A percentile compares a stretch with the other conserved stretches of the same genome.
Evolutionary conservation across 2,329 filamentous ascomycete species (phyloP).

Genomic region (Whalleya microplaca): DNA sequence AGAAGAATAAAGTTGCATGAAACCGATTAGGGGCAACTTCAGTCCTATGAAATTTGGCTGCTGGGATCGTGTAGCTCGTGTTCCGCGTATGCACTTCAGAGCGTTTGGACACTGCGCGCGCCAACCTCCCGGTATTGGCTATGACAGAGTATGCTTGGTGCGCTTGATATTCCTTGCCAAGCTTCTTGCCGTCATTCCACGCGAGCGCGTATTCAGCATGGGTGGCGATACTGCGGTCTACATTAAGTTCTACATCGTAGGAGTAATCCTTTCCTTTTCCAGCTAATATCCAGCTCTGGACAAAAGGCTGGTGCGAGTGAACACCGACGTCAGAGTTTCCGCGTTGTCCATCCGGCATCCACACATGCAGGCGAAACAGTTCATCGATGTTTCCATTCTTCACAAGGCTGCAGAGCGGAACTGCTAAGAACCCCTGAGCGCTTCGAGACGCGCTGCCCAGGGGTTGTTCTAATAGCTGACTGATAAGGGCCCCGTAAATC

Average conservation of each 20-base stretch:
- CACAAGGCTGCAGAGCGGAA: conserved; percentile 41
- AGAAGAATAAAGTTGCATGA: conserved; percentile 42
- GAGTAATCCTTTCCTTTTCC: conserved; percentile 38
- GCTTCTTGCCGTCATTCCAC: conserved; percentile 33
- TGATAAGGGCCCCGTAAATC: not conserved
- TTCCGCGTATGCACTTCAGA: conserved; percentile 21
- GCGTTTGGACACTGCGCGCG: conserved; percentile 7
- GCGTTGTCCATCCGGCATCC: conserved; percentile 38
- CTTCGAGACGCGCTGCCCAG: conserved; percentile 28
- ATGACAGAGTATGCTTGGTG: conserved; percentile 34
- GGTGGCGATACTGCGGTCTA: conserved; percentile 25
- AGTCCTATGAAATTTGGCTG: conserved; percentile 35
- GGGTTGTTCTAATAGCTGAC: not conserved
- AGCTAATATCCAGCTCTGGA: conserved; percentile 42
- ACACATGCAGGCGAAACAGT: conserved; percentile 42
- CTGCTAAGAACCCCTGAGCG: conserved; percentile 40
- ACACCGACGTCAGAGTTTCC: conserved; percentile 33
- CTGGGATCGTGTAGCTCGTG: conserved; percentile 37
- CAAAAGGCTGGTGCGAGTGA: conserved; percentile 42
- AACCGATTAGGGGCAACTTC: conserved; percentile 34
- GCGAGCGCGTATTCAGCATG: conserved; percentile 35
- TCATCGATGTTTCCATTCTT: conserved; percentile 39
- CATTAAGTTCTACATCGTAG: conserved; percentile 31
- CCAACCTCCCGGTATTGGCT: conserved; percentile 30
- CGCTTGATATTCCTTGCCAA: conserved; percentile 29